Conservation (phyloP, 805 yeast genomes). For the Jamesozyma spencerorum region DNA sequence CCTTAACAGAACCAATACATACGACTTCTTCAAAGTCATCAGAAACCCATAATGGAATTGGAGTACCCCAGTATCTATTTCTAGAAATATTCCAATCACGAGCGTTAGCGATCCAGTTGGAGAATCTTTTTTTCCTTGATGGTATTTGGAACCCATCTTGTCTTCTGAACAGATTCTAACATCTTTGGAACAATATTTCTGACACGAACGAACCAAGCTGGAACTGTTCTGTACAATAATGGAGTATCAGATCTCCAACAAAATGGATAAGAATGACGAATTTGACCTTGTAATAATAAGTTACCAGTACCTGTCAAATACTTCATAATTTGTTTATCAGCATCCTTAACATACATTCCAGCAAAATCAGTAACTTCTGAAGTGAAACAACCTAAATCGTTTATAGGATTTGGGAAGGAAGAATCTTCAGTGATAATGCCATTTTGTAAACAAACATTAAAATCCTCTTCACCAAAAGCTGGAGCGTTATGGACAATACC, state of each 20-base stretch:
- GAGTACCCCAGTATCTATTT: conserved; percentile 99
- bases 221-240: conserved; percentile 88
- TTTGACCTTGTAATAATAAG: conserved; percentile 66
- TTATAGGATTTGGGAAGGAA: conserved; percentile 88
- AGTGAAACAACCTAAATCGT: conserved; percentile 84
- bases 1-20: conserved; percentile 85
- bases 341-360: conserved; percentile 89
- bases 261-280: conserved; percentile 95
- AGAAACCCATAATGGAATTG: conserved; percentile 94
- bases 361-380: conserved; percentile 60
- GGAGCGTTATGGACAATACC: conserved; percentile 99
- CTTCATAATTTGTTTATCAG: conserved; percentile 86
- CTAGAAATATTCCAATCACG: conserved; percentile 99
- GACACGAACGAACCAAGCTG: conserved; percentile 96
- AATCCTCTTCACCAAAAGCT: conserved; percentile 98
- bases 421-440: conserved; percentile 66
- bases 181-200: conserved; percentile 81
- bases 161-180: conserved; percentile 72
- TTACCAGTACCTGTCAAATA: conserved; percentile 69
- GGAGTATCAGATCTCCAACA: conserved; percentile 99
- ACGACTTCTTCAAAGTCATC: conserved; percentile 90
- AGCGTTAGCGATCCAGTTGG: conserved; percentile 97
- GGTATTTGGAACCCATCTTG: conserved; percentile 89
- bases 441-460: conserved; percentile 61
- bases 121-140: conserved; percentile 92